Evolutionary conservation across 2,329 filamentous ascomycete genomes (phyloP).

Genomic region (Penicillium hesseltinei): DNA sequence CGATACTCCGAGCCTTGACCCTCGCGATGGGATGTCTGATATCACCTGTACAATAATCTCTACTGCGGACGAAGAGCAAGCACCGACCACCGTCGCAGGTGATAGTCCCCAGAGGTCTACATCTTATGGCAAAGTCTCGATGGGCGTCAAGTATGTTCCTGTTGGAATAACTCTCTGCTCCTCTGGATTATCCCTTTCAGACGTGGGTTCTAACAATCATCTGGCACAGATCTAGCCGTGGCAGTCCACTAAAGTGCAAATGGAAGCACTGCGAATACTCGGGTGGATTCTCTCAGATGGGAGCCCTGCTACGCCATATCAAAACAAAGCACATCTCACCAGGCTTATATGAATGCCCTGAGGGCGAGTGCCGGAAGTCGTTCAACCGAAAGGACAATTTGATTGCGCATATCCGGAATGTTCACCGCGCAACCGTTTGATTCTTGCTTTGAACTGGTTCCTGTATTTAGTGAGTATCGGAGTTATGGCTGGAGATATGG

Average conservation of each 20-base stretch:
- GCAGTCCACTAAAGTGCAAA: background rate
- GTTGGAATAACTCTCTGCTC: background rate
- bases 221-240: background rate
- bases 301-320: background rate
- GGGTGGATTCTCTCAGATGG: background rate
- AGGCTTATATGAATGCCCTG: background rate
- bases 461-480: background rate
- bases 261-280: slow-evolving; percentile 4
- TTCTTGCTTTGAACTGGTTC: background rate
- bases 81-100: background rate
- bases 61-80: background rate
- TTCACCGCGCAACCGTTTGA: background rate
- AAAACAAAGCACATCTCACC: slow-evolving; percentile 3
- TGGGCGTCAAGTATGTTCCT: background rate
- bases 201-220: background rate
- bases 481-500: background rate
- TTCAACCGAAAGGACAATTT: slow-evolving; percentile 7
- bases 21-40: background rate
- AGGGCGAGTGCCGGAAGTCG: background rate
- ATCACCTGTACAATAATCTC: background rate
- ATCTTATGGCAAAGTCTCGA: background rate
- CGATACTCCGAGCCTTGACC: background rate
- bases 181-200: background rate
- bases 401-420: slow-evolving; percentile 3
- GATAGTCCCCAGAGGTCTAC: background rate